Conservation (phyloP, 2,329 filamentous ascomycete species). For the Fusarium sp. region DNA sequence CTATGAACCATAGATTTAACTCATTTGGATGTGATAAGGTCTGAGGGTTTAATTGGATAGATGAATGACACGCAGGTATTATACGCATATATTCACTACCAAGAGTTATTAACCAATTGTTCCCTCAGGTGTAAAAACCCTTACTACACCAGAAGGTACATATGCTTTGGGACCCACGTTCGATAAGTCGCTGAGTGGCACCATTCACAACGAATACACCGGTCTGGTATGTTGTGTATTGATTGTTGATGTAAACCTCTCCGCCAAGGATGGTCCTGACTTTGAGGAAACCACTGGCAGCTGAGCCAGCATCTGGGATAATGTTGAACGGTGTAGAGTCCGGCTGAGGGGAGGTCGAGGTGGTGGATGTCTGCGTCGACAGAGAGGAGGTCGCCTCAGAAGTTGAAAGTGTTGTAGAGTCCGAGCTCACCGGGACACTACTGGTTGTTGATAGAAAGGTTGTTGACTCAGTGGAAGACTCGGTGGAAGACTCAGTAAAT, state of each 20-base stretch:
- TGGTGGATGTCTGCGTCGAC: not conserved
- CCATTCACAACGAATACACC: not conserved
- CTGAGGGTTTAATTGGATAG: not conserved
- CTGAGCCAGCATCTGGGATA: not conserved
- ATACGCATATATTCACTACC: too few relatives aligned
- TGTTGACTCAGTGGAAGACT: too few relatives aligned
- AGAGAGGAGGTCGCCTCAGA: too few relatives aligned
- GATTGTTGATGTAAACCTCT: not conserved
- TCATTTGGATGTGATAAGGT: not conserved
- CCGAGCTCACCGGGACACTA: not conserved
- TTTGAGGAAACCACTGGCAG: not conserved
- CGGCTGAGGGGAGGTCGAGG: not conserved
- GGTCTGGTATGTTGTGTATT: not conserved
- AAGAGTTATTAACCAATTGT: not conserved
- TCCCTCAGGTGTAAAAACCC: not conserved
- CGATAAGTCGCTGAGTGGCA: not conserved
- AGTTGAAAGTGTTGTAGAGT: not conserved
- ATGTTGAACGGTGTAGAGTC: not conserved
- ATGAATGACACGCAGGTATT: too few relatives aligned
- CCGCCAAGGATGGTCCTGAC: not conserved
- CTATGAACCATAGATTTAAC: not conserved
- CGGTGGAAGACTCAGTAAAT: not conserved
- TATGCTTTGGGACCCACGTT: not conserved
- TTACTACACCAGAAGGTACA: not conserved
- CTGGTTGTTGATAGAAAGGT: too few relatives aligned